Percentiles rank a stretch among this genome's conserved stretches.
phyloP scores from a whole-genome alignment of 192 early-diverging fungal genomes.

The Backusella tarrabulga region DNA sequence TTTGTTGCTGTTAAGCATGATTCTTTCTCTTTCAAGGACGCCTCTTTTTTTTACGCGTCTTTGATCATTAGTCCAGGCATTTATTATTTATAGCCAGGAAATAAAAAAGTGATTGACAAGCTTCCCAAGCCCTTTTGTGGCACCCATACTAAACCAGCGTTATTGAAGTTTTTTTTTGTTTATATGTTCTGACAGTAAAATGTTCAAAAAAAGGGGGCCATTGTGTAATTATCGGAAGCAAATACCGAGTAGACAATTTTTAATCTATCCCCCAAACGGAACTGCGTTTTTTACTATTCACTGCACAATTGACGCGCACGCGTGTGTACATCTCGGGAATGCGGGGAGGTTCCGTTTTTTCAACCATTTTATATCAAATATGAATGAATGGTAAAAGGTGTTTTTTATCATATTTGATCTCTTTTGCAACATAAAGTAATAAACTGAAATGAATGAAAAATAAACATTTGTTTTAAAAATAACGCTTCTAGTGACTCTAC shows the following conservation, averaged over 20 bases:
- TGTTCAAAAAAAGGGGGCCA: constrained; percentile 11
- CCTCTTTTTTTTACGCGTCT: not conserved
- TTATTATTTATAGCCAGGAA: not conserved
- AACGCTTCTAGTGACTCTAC: not conserved
- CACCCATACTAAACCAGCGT: not conserved
- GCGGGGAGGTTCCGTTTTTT: constrained; percentile 21
- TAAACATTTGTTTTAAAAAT: not conserved
- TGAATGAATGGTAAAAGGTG: not conserved
- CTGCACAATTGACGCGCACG: constrained; percentile 15
- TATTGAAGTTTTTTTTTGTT: not conserved
- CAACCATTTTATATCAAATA: not conserved
- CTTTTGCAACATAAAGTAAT: not conserved
- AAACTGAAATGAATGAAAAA: not conserved
- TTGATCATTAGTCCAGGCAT: not conserved
- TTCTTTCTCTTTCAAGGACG: not conserved
- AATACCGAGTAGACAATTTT: constrained; percentile 22
- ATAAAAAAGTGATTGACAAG: not conserved
- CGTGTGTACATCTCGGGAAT: constrained; percentile 14
- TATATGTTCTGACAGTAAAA: constrained; percentile 8
- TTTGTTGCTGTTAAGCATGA: not conserved
- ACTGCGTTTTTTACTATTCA: not conserved
- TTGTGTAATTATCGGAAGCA: constrained; percentile 11
- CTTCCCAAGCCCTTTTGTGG: not conserved
- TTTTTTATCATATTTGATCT: not conserved
- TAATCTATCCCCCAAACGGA: constrained; percentile 21